Evolutionary conservation across 2,329 filamentous ascomycete species (phyloP).

Genomic region (Aspergillus sp.): DNA sequence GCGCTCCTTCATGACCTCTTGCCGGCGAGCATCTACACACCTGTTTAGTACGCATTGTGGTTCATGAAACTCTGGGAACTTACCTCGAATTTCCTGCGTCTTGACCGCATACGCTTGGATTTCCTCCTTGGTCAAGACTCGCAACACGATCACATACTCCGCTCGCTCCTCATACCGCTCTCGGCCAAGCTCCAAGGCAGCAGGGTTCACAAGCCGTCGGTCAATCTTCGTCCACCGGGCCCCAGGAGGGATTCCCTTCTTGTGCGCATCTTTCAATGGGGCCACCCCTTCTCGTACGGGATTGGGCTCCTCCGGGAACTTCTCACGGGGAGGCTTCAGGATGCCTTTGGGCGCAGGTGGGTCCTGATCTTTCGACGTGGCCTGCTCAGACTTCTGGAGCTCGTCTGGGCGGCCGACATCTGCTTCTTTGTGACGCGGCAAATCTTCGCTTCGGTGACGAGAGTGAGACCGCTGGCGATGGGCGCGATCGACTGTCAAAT

Average conservation of each 20-base stretch:
- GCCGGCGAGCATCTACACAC: constrained; percentile 37
- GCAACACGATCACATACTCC: constrained; percentile 88
- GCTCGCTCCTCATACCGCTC: constrained; percentile 90
- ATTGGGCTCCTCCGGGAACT: constrained; percentile 84
- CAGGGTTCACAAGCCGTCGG: constrained; percentile 82
- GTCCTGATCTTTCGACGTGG: constrained; percentile 57
- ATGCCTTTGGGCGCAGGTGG: constrained; percentile 71
- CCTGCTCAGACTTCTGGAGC: constrained; percentile 29
- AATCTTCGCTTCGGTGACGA: constrained; percentile 23
- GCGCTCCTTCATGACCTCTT: constrained; percentile 37
- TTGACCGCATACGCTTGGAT: constrained; percentile 83
- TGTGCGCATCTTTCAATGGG: constrained; percentile 83
- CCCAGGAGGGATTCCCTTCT: constrained; percentile 70
- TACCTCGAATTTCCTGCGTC: constrained; percentile 79
- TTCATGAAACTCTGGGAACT: constrained; percentile 28
- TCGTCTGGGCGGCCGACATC: constrained; percentile 25
- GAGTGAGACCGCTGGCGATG: constrained; percentile 28
- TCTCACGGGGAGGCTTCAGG: constrained; percentile 75
- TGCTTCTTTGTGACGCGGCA: constrained; percentile 14
- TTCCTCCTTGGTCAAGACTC: constrained; percentile 83
- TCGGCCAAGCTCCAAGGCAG: constrained; percentile 80
- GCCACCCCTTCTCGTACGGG: constrained; percentile 87
- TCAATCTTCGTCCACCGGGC: constrained; percentile 94
- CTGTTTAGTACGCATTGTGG: constrained; percentile 16
- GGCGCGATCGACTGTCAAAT: constrained; percentile 24